Evolutionary conservation across 1,284 basidiomycete genomes (phyloP).

Genomic region (Irpex sp.): DNA sequence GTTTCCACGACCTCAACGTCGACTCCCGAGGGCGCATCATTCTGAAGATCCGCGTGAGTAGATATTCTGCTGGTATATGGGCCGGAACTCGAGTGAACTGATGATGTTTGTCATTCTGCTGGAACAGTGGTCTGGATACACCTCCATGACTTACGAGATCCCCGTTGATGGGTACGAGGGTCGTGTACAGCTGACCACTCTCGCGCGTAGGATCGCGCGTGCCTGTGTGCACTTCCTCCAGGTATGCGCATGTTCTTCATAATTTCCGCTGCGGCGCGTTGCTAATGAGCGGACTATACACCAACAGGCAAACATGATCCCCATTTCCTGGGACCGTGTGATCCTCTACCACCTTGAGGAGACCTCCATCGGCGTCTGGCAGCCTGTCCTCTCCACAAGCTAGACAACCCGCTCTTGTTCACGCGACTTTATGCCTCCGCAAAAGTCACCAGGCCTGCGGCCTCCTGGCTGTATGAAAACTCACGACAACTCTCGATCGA

Average conservation of each 20-base stretch:
- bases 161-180: constrained; percentile 65
- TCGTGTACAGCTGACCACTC: constrained; percentile 58
- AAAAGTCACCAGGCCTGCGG: neutral
- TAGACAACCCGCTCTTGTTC: constrained; percentile 18
- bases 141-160: constrained; percentile 68
- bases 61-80: neutral
- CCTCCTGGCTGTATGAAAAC: neutral
- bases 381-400: constrained; percentile 41
- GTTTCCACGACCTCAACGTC: constrained; percentile 56
- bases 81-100: no score
- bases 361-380: constrained; percentile 61
- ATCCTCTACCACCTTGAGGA: constrained; percentile 71
- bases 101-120: no score
- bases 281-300: constrained; percentile 12
- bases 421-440: neutral
- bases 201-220: constrained; percentile 61
- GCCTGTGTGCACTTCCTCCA: constrained; percentile 72
- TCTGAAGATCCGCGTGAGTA: constrained; percentile 53
- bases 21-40: constrained; percentile 54
- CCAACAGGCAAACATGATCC: constrained; percentile 56
- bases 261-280: constrained; percentile 4
- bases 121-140: constrained; percentile 63
- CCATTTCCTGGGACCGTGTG: constrained; percentile 62
- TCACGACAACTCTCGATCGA: neutral
- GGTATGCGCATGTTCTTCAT: constrained; percentile 32